These are phyloP conservation scores for Calvatia gigantea DNA, from an alignment of 768 basidiomycete species.

Conservation along the genomic window DNA sequence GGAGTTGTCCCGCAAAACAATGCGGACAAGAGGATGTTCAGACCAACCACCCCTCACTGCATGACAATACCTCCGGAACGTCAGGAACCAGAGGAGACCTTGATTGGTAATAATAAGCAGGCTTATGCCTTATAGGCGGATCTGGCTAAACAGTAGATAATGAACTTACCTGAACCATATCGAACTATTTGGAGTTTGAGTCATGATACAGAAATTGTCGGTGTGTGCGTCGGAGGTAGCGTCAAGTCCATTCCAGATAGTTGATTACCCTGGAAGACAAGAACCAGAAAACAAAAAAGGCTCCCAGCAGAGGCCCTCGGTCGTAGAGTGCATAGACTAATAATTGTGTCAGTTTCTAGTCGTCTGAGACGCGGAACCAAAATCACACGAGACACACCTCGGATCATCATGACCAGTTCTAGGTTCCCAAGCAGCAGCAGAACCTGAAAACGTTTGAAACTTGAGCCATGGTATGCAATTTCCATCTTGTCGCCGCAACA, in stretches of 20 bases:
- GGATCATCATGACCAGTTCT: conserved; percentile 1
- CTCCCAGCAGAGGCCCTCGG: not conserved
- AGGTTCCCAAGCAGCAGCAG: not conserved
- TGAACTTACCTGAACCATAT: conserved; percentile 4
- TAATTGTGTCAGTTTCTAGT: not conserved
- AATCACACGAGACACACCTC: not conserved
- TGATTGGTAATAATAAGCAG: not conserved
- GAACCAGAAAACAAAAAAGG: not conserved
- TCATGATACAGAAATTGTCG: not conserved
- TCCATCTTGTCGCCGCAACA: not conserved
- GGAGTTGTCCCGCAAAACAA: not conserved
- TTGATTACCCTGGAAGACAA: not conserved
- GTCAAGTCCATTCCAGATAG: not conserved
- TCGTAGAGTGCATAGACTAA: conserved; percentile 1
- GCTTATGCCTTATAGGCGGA: not conserved
- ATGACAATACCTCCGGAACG: not conserved
- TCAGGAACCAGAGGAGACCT: not conserved
- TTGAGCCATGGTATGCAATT: not conserved
- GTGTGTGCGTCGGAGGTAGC: not conserved
- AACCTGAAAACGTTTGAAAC: not conserved
- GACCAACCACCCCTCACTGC: not conserved
- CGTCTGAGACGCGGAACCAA: not conserved
- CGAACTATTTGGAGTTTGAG: not conserved
- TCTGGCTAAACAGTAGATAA: not conserved
- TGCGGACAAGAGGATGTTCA: not conserved